A percentile compares a stretch with the other conserved stretches of the same genome.
Conservation (phyloP, 2,329 filamentous ascomycete species). For the Cladophialophora immunda region DNA sequence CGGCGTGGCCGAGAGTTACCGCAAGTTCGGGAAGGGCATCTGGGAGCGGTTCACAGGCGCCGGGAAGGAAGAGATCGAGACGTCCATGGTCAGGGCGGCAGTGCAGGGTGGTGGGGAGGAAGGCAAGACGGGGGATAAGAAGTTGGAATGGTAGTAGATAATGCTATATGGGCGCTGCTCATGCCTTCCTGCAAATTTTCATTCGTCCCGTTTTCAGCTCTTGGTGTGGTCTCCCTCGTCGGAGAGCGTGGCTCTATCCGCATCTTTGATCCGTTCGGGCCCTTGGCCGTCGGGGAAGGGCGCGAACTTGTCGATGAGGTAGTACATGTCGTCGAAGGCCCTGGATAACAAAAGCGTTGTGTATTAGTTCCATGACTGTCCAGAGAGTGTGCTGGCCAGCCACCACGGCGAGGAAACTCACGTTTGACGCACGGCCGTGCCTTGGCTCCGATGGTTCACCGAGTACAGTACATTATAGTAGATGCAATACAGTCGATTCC, state of each 20-base stretch:
- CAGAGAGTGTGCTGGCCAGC: not conserved
- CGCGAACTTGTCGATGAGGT: conserved; percentile 42
- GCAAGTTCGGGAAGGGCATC: conserved; percentile 30
- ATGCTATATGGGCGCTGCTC: not conserved
- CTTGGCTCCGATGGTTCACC: conserved; percentile 29
- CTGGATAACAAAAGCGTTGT: conserved; percentile 21
- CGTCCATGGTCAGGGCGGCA: conserved; percentile 9
- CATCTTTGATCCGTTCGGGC: conserved; percentile 31
- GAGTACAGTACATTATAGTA: conserved; percentile 36
- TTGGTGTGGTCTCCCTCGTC: conserved; percentile 37
- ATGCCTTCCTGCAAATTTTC: not conserved
- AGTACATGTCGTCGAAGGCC: conserved; percentile 42
- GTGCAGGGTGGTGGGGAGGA: conserved; percentile 9
- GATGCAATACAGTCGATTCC: conserved; percentile 38
- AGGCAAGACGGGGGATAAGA: conserved; percentile 1
- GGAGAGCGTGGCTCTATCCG: conserved; percentile 32
- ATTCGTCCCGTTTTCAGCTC: not conserved
- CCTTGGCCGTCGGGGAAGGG: conserved; percentile 38
- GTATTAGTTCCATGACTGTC: not conserved
- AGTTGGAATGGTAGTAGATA: conserved; percentile 23
- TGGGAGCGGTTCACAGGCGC: conserved; percentile 29
- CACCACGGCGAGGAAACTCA: conserved; percentile 21
- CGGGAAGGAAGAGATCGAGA: conserved; percentile 1
- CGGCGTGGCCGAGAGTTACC: conserved; percentile 44
- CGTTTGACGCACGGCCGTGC: conserved; percentile 35